phyloP scores from a whole-genome alignment of 2,329 filamentous ascomycete genomes.

The Cytospora schulzeri region DNA sequence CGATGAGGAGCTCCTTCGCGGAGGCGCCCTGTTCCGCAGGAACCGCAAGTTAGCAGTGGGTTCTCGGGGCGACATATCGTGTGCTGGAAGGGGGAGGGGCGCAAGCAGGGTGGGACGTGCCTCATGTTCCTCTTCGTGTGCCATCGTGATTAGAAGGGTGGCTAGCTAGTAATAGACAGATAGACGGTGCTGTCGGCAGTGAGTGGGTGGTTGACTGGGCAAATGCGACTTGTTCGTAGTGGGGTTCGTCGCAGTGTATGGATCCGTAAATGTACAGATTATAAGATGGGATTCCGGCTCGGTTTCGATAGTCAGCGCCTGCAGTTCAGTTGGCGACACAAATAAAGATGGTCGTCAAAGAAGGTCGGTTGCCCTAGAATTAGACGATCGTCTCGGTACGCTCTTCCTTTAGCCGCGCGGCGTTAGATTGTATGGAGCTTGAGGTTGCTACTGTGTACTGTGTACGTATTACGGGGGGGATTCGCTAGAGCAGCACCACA shows the following conservation, averaged over 20 bases:
- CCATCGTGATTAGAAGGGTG: conserved; percentile 10
- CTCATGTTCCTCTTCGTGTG: conserved; percentile 36
- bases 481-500: neutral
- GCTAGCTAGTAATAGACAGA: neutral
- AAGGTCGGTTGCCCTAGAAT: neutral
- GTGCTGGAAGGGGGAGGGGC: neutral
- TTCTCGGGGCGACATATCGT: neutral
- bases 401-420: neutral
- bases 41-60: conserved; percentile 30
- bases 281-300: neutral
- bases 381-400: neutral
- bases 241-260: neutral
- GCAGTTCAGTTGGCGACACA: neutral
- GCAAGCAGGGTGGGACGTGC: no score
- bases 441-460: neutral
- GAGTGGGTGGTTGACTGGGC: neutral
- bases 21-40: conserved; percentile 70
- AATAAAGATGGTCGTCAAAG: conserved; percentile 7
- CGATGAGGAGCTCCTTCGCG: conserved; percentile 81
- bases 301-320: conserved; percentile 10
- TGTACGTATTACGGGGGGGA: neutral
- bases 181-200: neutral
- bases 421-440: conserved; percentile 7
- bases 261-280: conserved; percentile 4
- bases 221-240: neutral